Evolutionary conservation across 257 asterid species (phyloP).

Genomic region (Solanum medicagineum): DNA sequence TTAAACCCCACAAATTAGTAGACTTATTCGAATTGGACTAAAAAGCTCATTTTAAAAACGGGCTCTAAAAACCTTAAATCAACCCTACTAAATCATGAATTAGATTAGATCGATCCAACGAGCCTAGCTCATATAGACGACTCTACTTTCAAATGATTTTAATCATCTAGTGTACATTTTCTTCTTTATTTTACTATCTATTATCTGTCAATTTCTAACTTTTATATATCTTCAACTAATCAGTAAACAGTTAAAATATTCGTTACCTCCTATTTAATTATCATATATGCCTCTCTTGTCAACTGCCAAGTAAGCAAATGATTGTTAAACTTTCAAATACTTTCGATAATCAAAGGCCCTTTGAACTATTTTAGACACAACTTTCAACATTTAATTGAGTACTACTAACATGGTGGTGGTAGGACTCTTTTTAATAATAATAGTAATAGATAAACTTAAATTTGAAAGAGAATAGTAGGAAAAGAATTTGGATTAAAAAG

Average conservation of each 20-base stretch:
- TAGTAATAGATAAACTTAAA: neutral
- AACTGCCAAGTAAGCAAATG: neutral
- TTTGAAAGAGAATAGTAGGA: neutral
- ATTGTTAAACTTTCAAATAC: neutral
- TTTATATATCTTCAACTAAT: neutral
- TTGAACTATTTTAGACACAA: neutral
- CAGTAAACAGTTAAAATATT: neutral
- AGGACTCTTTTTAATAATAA: neutral
- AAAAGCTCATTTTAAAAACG: too few relatives aligned
- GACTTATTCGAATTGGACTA: too few relatives aligned
- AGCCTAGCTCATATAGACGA: too few relatives aligned
- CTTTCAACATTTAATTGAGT: neutral
- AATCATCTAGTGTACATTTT: neutral
- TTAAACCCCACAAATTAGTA: too few relatives aligned
- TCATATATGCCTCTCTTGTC: neutral
- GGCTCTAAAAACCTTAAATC: too few relatives aligned
- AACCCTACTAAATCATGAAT: too few relatives aligned
- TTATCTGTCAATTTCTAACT: neutral
- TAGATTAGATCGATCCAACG: too few relatives aligned
- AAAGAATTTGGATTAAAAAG: neutral
- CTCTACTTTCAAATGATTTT: neutral
- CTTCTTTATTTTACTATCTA: neutral
- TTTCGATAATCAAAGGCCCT: neutral
- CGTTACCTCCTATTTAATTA: neutral
- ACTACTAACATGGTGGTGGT: neutral